phyloP scores from a whole-genome alignment of 228 moss, liverwort and hornwort genomes.

The Sphagnum magellanicum region DNA sequence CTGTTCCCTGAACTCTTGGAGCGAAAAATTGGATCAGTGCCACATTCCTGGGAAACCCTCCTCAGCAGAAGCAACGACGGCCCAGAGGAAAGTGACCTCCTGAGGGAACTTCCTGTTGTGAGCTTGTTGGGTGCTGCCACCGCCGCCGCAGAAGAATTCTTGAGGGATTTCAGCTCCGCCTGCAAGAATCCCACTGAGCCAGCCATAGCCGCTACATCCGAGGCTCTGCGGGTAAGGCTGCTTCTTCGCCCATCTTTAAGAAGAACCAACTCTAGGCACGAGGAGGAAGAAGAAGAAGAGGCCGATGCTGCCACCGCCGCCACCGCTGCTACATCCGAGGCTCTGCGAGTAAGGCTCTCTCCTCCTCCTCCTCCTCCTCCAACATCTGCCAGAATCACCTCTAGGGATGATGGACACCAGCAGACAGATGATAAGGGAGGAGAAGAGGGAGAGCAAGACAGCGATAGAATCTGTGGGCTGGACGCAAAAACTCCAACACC shows the following conservation, averaged over 20 bases:
- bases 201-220: no score
- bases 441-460: constrained; percentile 11
- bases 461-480: constrained; percentile 10
- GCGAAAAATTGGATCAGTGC: no score
- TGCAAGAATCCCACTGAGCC: no score
- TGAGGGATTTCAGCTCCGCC: no score
- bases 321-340: not conserved
- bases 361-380: constrained; percentile 2
- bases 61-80: no score
- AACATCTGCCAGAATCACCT: not conserved
- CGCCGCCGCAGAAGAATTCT: no score
- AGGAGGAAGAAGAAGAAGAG: not conserved
- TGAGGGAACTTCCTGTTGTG: no score
- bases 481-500: constrained; percentile 21
- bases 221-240: constrained; percentile 9
- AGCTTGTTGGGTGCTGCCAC: no score
- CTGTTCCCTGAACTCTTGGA: no score
- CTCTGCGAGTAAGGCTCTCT: constrained; percentile 1
- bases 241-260: not conserved
- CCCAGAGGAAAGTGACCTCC: no score
- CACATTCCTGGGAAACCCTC: no score
- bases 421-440: constrained; percentile 9
- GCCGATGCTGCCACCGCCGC: not conserved
- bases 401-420: not conserved
- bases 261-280: constrained; percentile 6